Base-by-base conservation (phyloP, 495 filamentous ascomycete species). In the Staphylotrichum tortipilum region DNA sequence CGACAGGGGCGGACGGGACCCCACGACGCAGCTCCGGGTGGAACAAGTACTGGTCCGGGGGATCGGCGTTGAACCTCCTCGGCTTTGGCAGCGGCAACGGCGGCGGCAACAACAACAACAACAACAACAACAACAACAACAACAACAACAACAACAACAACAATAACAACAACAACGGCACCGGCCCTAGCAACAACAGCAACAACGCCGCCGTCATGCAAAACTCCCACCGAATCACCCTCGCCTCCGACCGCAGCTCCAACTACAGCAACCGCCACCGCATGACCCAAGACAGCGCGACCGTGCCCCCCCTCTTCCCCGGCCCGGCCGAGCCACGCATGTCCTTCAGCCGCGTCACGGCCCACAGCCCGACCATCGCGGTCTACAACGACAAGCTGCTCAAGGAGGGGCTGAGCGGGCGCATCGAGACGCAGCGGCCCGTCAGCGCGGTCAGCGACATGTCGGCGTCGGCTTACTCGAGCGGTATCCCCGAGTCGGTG, bases 361-460 rank as follows among this genome's bases (percentile, higher is more conserved):
- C 78, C 12, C 78, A 76, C 31, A 88, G 83, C 54, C 86, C 85
- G 4, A 86, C 81, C 3, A 77, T 87, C 14, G 76, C 81, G 7
- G 65, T 77, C 40, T 61, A 69, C 38, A 65, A 73, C 19, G 68
- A 63, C 11, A 66, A 67, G 35, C 66, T 83, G 30, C 65, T 82
- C 17, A 69, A 69, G 6, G 70, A 84, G 49, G 78, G 75, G 28
- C 76, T 84, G 64, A 73, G 77, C 9, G 85, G 78, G 10, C 74
- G 77, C 19, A 83, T 86, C 42, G 81, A 82, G 46, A 58, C 49
- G 28, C 48, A 47, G 48, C 78, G 77, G 23, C 75, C 78, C 0
- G 65, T 69, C 41, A 83, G 80, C 14, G 52, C 53, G 5, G 58
- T 75, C 7, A 84, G 78, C 53, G 44, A 56, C 21, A 22, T 18